Evolutionary conservation across 495 filamentous ascomycete species (phyloP).

Genomic region (Friedmanniomyces endolithicus): DNA sequence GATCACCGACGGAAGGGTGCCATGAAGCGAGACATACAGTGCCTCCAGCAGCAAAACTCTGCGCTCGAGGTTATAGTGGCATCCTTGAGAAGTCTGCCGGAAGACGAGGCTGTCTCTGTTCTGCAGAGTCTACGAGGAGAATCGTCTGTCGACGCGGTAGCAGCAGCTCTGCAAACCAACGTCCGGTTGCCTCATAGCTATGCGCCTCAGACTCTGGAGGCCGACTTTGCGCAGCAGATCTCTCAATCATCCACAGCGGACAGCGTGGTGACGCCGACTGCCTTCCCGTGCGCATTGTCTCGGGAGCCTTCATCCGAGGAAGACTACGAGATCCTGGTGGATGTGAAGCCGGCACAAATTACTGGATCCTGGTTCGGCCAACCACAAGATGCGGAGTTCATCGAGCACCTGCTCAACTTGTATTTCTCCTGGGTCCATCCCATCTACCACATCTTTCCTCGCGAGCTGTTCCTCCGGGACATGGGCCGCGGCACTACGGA

Average conservation of each 20-base stretch:
- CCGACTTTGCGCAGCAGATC: slow-evolving; percentile 16
- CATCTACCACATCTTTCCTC: slow-evolving; percentile 56
- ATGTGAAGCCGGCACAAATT: neutral
- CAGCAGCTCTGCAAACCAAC: slow-evolving; percentile 28
- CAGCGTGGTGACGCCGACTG: neutral
- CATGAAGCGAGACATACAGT: slow-evolving; percentile 30
- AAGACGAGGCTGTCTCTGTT: slow-evolving; percentile 34
- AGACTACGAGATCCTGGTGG: neutral
- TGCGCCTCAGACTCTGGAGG: slow-evolving; percentile 16
- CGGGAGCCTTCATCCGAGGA: slow-evolving; percentile 8
- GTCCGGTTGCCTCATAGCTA: slow-evolving; percentile 20
- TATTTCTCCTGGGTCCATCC: slow-evolving; percentile 80
- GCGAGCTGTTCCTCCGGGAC: slow-evolving; percentile 59
- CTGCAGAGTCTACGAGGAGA: slow-evolving; percentile 33
- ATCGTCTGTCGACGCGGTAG: slow-evolving; percentile 29
- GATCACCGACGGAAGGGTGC: slow-evolving; percentile 36
- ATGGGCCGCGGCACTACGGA: slow-evolving; percentile 41
- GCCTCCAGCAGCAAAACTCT: slow-evolving; percentile 28
- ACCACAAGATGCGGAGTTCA: slow-evolving; percentile 43
- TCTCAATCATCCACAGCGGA: slow-evolving; percentile 1
- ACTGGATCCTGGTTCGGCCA: slow-evolving; percentile 45
- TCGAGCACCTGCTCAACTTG: slow-evolving; percentile 52
- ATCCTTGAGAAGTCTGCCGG: slow-evolving; percentile 32
- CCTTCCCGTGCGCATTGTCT: neutral
- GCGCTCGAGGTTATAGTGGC: slow-evolving; percentile 33